These are phyloP conservation scores for Calocybe cyanea DNA, from an alignment of 768 basidiomycete genomes.

Conservation along the genomic window DNA sequence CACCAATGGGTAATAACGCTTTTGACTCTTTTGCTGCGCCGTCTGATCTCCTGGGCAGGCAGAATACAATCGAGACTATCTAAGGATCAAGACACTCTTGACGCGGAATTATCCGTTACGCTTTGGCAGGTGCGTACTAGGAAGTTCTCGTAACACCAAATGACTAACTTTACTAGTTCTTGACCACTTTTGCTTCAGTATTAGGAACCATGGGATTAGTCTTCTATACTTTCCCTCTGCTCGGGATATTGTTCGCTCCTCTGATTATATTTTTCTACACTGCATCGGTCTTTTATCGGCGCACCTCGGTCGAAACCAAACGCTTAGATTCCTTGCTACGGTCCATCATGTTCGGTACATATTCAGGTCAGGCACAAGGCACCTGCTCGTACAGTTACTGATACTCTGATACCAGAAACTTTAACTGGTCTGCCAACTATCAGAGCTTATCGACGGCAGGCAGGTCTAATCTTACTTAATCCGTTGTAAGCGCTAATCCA, in stretches of 20 bases:
- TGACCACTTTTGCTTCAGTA: constrained; percentile 38
- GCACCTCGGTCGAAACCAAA: constrained; percentile 61
- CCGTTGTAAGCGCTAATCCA: not conserved
- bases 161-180: constrained; percentile 27
- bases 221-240: constrained; percentile 64
- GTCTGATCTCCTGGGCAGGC: constrained; percentile 29
- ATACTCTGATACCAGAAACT: constrained; percentile 36
- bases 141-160: not conserved
- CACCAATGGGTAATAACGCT: constrained; percentile 48
- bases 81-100: constrained; percentile 60
- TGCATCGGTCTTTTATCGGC: constrained; percentile 53
- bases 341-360: constrained; percentile 54
- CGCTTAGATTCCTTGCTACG: constrained; percentile 61
- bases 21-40: not conserved
- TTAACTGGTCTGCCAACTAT: constrained; percentile 64
- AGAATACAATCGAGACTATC: constrained; percentile 55
- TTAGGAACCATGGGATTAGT: constrained; percentile 55
- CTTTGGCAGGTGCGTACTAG: constrained; percentile 38
- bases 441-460: constrained; percentile 55
- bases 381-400: too few species aligned
- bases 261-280: constrained; percentile 49
- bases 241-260: constrained; percentile 62
- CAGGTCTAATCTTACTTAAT: constrained; percentile 15
- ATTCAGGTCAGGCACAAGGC: constrained; percentile 39
- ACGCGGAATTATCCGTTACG: constrained; percentile 43